phyloP scores from a whole-genome alignment of 2,329 filamentous ascomycete genomes.

The Diplocarpon mali region DNA sequence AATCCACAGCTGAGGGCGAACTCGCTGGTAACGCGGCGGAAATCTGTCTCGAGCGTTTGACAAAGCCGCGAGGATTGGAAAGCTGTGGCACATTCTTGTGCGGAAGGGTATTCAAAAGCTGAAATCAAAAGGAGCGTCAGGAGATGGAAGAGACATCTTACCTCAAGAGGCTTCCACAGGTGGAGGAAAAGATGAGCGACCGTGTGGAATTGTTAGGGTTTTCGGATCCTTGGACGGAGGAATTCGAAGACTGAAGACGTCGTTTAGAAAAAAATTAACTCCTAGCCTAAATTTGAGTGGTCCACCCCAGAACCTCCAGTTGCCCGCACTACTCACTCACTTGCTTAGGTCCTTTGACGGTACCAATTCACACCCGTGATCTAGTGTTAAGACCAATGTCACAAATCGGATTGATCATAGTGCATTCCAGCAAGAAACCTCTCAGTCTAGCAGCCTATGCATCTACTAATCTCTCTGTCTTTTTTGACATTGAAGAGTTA shows the following conservation, averaged over 20 bases:
- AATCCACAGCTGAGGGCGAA: constrained; percentile 6
- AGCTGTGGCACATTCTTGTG: constrained; percentile 16
- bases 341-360: too few relatives aligned
- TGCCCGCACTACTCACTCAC: too few relatives aligned
- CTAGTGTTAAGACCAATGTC: too few relatives aligned
- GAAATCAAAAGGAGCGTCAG: constrained; percentile 3
- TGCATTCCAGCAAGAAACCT: too few relatives aligned
- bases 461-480: too few relatives aligned
- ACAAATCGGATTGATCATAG: too few relatives aligned
- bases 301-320: too few relatives aligned
- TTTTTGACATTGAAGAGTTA: too few relatives aligned
- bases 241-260: too few relatives aligned
- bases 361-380: too few relatives aligned
- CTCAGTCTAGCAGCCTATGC: too few relatives aligned
- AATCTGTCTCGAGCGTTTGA: constrained; percentile 12
- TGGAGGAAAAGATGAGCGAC: constrained; percentile 4
- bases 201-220: not conserved
- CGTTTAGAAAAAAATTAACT: not conserved
- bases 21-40: constrained; percentile 12
- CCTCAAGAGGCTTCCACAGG: constrained; percentile 6
- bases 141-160: constrained; percentile 2
- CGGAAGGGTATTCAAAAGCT: constrained; percentile 3
- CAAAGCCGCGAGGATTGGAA: constrained; percentile 10
- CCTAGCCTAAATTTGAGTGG: not conserved
- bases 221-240: not conserved